These are phyloP conservation scores for Auricularia auricula-judae DNA, from an alignment of 768 basidiomycete species.

Conservation along the genomic window DNA sequence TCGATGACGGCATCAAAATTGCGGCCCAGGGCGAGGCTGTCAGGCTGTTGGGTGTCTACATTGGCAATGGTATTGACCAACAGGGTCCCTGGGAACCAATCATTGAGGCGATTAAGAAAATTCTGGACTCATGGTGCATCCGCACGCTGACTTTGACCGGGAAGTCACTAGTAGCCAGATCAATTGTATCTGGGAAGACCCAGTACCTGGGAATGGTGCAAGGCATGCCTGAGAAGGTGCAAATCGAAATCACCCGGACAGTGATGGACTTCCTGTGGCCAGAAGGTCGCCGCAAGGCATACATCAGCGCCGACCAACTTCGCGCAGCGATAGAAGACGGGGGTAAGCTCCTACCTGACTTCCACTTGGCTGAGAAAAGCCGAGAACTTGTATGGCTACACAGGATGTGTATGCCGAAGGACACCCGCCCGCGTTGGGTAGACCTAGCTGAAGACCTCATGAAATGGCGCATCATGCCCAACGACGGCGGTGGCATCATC, in stretches of 20 bases:
- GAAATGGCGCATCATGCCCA: not conserved
- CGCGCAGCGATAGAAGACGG: not conserved
- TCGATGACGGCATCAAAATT: no score
- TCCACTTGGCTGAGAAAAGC: not conserved
- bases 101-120: constrained; percentile 1
- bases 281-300: not conserved
- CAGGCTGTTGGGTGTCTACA: constrained; percentile 3
- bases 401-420: not conserved
- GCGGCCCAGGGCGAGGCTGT: constrained; percentile 5
- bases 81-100: constrained; percentile 4
- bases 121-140: not conserved
- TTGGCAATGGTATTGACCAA: constrained; percentile 6
- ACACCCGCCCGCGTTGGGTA: not conserved
- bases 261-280: not conserved
- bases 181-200: not conserved
- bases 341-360: not conserved
- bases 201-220: not conserved
- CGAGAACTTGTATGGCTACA: not conserved
- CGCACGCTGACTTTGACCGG: not conserved
- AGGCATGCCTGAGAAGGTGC: not conserved
- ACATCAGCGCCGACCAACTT: not conserved
- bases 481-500: not conserved
- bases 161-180: not conserved
- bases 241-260: not conserved
- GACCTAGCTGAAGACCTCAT: not conserved